A percentile compares a stretch with the other conserved stretches of the same genome.
phyloP scores from a whole-genome alignment of 139 green algal species.

The Closterium sp. region DNA sequence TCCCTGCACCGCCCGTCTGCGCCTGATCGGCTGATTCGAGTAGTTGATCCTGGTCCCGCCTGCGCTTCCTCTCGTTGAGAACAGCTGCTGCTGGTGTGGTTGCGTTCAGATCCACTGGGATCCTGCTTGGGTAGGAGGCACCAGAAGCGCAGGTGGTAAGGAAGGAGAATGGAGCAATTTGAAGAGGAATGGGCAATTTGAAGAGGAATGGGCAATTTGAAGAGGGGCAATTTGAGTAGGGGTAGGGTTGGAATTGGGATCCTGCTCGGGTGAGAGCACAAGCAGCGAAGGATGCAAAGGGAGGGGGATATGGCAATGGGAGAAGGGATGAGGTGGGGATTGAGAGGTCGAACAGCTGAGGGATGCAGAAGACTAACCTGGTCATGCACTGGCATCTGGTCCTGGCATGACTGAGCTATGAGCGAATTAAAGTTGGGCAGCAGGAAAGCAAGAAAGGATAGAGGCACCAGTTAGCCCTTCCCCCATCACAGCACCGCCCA shows the following conservation, averaged over 20 bases:
- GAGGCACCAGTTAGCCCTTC: neutral
- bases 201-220: no score
- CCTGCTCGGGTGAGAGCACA: no score
- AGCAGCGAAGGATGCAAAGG: neutral
- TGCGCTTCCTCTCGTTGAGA: neutral
- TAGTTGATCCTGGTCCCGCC: neutral
- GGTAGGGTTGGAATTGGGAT: neutral
- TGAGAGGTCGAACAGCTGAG: neutral
- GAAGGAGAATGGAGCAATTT: neutral
- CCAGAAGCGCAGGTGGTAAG: neutral
- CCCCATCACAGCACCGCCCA: no score
- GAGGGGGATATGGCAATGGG: neutral
- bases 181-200: no score
- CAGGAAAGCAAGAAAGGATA: no score
- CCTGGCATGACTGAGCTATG: no score
- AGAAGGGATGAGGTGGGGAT: neutral
- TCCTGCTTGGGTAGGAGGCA: neutral
- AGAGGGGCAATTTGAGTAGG: neutral
- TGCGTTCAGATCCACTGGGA: neutral
- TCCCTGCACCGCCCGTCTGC: neutral
- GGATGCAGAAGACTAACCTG: neutral
- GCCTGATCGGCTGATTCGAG: no score
- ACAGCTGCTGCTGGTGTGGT: neutral
- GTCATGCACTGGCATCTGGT: neutral
- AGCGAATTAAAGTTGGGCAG: no score